Conservation (phyloP, 495 filamentous ascomycete genomes). For the Aspergillus diversus region DNA sequence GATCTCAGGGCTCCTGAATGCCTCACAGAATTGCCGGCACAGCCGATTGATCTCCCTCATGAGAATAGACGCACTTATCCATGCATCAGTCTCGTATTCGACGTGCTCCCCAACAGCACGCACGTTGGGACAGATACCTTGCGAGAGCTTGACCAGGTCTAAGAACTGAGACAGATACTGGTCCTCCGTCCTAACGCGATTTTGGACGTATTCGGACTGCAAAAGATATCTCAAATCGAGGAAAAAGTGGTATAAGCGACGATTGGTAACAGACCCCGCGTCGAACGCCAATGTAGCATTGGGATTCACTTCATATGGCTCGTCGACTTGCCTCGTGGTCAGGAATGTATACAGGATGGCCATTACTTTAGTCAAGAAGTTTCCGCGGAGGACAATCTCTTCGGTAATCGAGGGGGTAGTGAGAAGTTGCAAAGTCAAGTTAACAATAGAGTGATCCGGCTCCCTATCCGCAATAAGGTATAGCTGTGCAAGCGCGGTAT, state of each 20-base stretch:
- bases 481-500: slow-evolving; percentile 89
- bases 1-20: slow-evolving; percentile 69
- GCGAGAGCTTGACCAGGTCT: slow-evolving; percentile 91
- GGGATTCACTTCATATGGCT: slow-evolving; percentile 82
- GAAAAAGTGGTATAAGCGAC: slow-evolving; percentile 97
- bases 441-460: slow-evolving; percentile 98
- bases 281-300: slow-evolving; percentile 89
- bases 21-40: slow-evolving; percentile 83
- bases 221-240: slow-evolving; percentile 88
- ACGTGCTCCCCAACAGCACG: slow-evolving; percentile 93
- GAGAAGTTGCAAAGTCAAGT: slow-evolving; percentile 92
- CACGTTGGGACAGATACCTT: slow-evolving; percentile 94
- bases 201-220: slow-evolving; percentile 81
- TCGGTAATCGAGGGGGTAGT: slow-evolving; percentile 95
- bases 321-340: slow-evolving; percentile 91
- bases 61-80: slow-evolving; percentile 94
- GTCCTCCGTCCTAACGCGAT: slow-evolving; percentile 76
- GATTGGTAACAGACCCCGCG: slow-evolving; percentile 87
- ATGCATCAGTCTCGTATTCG: slow-evolving; percentile 96
- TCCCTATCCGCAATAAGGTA: slow-evolving; percentile 97
- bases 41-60: slow-evolving; percentile 93
- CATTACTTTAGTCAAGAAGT: slow-evolving; percentile 93
- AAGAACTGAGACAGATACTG: slow-evolving; percentile 92
- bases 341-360: slow-evolving; percentile 97
- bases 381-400: slow-evolving; percentile 92